Evolutionary conservation across 2,329 filamentous ascomycete species (phyloP).

Genomic region (Massarina eburnea): DNA sequence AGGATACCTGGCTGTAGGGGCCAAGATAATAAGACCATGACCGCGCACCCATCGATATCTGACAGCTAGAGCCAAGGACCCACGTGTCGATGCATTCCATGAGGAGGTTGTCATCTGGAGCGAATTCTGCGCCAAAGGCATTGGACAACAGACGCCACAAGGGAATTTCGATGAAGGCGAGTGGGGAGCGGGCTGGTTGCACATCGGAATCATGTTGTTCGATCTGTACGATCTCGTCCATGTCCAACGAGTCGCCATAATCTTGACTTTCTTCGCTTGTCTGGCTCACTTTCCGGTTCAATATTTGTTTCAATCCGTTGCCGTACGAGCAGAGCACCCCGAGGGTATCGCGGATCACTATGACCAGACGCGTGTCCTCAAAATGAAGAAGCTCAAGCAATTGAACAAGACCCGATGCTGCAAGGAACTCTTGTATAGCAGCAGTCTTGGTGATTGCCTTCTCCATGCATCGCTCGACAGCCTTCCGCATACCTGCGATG

Average conservation of each 20-base stretch:
- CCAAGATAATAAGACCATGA: slow-evolving; percentile 61
- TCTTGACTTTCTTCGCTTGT: slow-evolving; percentile 64
- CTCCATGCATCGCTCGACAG: slow-evolving; percentile 40
- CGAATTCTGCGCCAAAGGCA: slow-evolving; percentile 60
- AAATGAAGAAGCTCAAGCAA: slow-evolving; percentile 57
- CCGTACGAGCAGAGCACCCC: slow-evolving; percentile 50
- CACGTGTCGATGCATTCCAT: slow-evolving; percentile 57
- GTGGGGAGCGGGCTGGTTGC: slow-evolving; percentile 13
- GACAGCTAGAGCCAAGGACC: slow-evolving; percentile 51
- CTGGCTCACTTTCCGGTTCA: slow-evolving; percentile 33
- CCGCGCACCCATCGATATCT: slow-evolving; percentile 48
- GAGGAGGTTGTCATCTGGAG: slow-evolving; percentile 56
- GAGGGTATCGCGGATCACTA: slow-evolving; percentile 53
- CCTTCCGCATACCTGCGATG: slow-evolving; percentile 53
- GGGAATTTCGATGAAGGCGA: slow-evolving; percentile 50
- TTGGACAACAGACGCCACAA: slow-evolving; percentile 61
- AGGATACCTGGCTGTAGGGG: slow-evolving; percentile 55
- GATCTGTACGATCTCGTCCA: slow-evolving; percentile 50
- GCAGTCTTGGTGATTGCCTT: slow-evolving; percentile 42
- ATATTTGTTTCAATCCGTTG: slow-evolving; percentile 12
- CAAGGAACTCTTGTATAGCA: slow-evolving; percentile 47
- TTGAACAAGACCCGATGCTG: slow-evolving; percentile 47
- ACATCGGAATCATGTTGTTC: slow-evolving; percentile 18
- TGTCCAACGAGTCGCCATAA: slow-evolving; percentile 60
- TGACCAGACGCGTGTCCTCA: slow-evolving; percentile 46